phyloP scores from a whole-genome alignment of 352 stramenopile genomes.

The Globisporangium splendens region DNA sequence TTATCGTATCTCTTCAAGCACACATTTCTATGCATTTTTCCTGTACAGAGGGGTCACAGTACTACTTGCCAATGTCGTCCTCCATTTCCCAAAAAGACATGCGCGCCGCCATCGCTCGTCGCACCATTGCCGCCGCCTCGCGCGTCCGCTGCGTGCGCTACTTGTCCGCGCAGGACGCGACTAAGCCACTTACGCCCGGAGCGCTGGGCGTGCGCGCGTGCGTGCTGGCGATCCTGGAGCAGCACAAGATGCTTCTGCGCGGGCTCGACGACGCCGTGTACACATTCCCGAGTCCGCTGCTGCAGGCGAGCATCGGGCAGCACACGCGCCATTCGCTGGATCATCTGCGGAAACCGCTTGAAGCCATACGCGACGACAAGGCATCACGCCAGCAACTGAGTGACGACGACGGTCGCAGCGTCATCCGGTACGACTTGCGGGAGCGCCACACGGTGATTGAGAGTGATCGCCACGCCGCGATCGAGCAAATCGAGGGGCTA shows the following conservation, averaged over 20 bases:
- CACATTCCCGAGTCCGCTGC: conserved; percentile 57
- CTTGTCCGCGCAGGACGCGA: no score
- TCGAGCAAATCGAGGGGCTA: conserved; percentile 54
- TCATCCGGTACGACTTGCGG: conserved; percentile 71
- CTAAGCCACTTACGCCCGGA: conserved; percentile 3
- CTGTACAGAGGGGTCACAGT: no score
- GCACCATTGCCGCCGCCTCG: no score
- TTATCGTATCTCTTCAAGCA: no score
- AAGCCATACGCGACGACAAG: conserved; percentile 12
- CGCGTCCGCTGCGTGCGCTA: no score
- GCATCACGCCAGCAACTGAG: neutral
- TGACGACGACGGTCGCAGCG: conserved; percentile 2
- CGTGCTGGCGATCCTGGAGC: conserved; percentile 56
- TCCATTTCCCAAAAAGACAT: no score
- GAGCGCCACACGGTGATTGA: conserved; percentile 66
- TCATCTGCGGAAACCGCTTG: conserved; percentile 69
- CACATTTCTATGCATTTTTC: no score
- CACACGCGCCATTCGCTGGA: conserved; percentile 82
- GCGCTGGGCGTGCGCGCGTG: conserved; percentile 28
- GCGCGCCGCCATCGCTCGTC: no score
- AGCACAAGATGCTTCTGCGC: conserved; percentile 56
- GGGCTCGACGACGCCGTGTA: conserved; percentile 54
- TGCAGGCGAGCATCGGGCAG: conserved; percentile 60
- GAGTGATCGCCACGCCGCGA: conserved; percentile 43
- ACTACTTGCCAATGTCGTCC: no score